Evolutionary conservation across 257 asterid species (phyloP).

Genomic region (Ajuga chamaepitys): DNA sequence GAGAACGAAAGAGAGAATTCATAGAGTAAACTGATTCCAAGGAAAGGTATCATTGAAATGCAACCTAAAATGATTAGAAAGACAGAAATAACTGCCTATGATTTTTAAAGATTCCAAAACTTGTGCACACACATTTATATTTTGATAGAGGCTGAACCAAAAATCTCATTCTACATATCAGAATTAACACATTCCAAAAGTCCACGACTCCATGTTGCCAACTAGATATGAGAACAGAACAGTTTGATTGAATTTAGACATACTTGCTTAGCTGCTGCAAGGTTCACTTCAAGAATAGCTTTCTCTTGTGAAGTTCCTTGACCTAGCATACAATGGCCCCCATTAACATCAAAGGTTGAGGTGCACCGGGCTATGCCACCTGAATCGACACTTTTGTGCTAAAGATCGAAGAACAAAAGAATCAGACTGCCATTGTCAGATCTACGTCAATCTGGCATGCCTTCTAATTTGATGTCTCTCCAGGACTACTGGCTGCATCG

Average conservation of each 20-base stretch:
- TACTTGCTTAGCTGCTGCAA: constrained; percentile 94
- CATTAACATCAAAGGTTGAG: no score
- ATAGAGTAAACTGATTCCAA: neutral
- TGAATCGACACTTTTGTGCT: no score
- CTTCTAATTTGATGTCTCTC: no score
- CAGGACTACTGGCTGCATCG: no score
- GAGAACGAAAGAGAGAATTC: neutral
- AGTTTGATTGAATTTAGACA: constrained; percentile 3
- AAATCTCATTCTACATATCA: constrained; percentile 4
- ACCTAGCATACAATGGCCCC: no score
- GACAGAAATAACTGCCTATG: neutral
- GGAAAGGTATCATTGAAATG: neutral
- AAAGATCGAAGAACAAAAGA: no score
- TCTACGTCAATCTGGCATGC: no score
- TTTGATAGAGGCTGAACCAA: neutral
- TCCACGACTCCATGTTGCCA: neutral
- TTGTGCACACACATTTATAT: neutral
- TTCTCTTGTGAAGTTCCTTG: no score
- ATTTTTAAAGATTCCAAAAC: neutral
- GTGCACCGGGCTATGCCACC: no score
- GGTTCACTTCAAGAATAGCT: constrained; percentile 91
- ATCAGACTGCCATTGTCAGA: no score
- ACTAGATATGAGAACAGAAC: constrained; percentile 5
- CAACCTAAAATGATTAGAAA: neutral
- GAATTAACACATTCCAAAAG: neutral